Base-by-base conservation (phyloP, 345 rosid species). In the Toxicodendron radicans region DNA sequence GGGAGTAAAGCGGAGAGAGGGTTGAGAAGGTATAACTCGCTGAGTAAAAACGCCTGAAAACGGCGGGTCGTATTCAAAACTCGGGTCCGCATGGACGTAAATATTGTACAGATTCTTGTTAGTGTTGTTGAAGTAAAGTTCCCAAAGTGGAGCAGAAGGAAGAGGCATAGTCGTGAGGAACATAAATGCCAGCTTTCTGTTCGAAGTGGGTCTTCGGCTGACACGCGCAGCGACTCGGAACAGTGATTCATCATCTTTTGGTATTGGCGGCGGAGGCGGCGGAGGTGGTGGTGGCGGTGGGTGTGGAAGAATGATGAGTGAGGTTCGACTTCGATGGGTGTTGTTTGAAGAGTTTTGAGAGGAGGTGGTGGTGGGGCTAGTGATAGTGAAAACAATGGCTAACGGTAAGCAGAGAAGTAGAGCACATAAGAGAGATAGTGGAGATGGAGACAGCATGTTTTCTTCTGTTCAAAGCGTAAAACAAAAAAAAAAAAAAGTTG, bases 71-170 rank as follows among this genome's bases (percentile, higher is more conserved):
- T 89, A 85, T 10, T 13, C 20, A 21, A 73, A 73, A 67, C 24
- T 83, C 35, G 97, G 95, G 73, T 93, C 91, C 3, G 90, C 93
- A 71, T 93, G 97, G 51, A 90, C 59, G 64, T 91, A 94, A 48
- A 94, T 69, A 77, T 94, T 91, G 75, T 81, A 91, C 24, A 85
- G 88, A 3, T 24, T 66, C 3, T 46, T 54, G 0, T 81, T 72
- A 27, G 79, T 78, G 61, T 75, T 70, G 66, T 79, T 77, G 74
- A 94, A 94, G 79, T 68, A 94, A 24, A 75, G 73, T 21, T 92
- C 91, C 96, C 97, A 92, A 0, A 92, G 68, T 4, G 90, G 86
- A 12, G 93, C 91, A 4, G 90, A 84, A 1, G 86, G 91, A 17
- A 94, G 94, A 58, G 95, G 88, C 12, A 86, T 21, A 0, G 93